Evolutionary conservation across 164 flowering plant species (phyloP), one percentile per base, ranked within the genome.

Genomic region (Brasenia schreberi): DNA sequence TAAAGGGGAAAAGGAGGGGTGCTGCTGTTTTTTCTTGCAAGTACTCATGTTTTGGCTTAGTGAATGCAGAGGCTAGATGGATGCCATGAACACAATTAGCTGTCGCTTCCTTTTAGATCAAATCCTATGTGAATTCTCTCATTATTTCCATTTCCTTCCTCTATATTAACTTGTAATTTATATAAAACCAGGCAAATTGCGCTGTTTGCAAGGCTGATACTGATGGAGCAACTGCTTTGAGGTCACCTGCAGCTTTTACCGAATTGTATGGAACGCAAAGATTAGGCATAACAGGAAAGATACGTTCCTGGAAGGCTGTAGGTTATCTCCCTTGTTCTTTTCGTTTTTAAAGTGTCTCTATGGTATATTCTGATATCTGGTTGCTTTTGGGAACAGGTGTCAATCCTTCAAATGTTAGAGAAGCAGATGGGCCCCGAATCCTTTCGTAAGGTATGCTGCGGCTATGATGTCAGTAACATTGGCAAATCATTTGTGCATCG

Each of bases 341-440:
- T 66, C 61, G 39, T 19, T 16, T 66, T 61, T 23, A 42, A 12
- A 58, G 39, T 11, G 10, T 71, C 58, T 65, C 63, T 14, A 33
- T 59, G 63, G 43, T 64, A 63, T 59, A 63, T 59, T 58, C 59
- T 49, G 4, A 65, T 18, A n/a, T 45, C 7, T 45, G 7, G 53
- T 7, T 45, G 53, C 60, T 19, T 62, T 72, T 65, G 43, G 43
- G 69, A 16, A 64, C 67, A 93, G 98, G 96, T 94, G 72, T 95
- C 98, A 23, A 66, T 94, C 73, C 96, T 94, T 70, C 95, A 94
- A 76, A 91, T 94, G 96, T 72, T 94, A 79, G 98, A 94, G 77
- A 94, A 94, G 77, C 98, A 94, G 78, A 94, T 94, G 96, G 98
- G 98, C 5, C 96, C 97, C 0, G 97, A 94, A 71, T 79, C 88